Conservation (phyloP, 495 filamentous ascomycete genomes). For the Daldinia loculata region DNA sequence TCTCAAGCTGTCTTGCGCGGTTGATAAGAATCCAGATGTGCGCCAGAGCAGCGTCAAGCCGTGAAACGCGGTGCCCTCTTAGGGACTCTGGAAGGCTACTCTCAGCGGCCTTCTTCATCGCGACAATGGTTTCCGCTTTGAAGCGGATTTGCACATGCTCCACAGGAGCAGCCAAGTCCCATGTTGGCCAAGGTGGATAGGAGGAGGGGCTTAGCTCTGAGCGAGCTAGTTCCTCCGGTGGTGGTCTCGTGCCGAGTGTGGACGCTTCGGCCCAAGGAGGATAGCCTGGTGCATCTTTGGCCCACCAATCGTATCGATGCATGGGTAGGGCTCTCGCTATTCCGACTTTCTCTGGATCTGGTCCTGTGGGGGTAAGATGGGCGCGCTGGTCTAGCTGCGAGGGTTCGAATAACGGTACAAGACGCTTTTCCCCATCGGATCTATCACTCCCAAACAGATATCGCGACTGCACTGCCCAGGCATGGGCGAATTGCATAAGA, state of each 20-base stretch:
- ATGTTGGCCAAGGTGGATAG: slow-evolving; percentile 50
- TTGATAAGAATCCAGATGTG: slow-evolving; percentile 54
- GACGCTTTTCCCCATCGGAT: background rate
- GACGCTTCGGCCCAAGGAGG: slow-evolving; percentile 43
- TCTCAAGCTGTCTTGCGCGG: slow-evolving; percentile 43
- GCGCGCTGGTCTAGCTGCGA: slow-evolving; percentile 44
- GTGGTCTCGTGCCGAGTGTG: slow-evolving; percentile 27
- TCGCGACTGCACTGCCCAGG: slow-evolving; percentile 49
- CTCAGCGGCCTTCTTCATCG: slow-evolving; percentile 42
- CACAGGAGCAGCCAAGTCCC: slow-evolving; percentile 43
- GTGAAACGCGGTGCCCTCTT: slow-evolving; percentile 39
- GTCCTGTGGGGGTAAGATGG: slow-evolving; percentile 33
- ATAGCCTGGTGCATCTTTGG: slow-evolving; percentile 32
- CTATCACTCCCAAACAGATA: slow-evolving; percentile 6
- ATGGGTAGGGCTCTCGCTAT: slow-evolving; percentile 46
- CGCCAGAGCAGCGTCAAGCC: slow-evolving; percentile 51
- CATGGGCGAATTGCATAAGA: slow-evolving; percentile 57
- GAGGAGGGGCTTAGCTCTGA: slow-evolving; percentile 40
- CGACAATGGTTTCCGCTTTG: slow-evolving; percentile 25
- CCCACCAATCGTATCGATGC: slow-evolving; percentile 52
- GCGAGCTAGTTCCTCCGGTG: slow-evolving; percentile 27
- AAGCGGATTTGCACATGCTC: slow-evolving; percentile 50
- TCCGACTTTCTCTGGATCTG: slow-evolving; percentile 39
- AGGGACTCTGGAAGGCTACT: slow-evolving; percentile 34
- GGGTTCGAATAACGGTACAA: slow-evolving; percentile 47